Conservation (phyloP, 257 asterid genomes). For the Jacaranda mimosifolia region DNA sequence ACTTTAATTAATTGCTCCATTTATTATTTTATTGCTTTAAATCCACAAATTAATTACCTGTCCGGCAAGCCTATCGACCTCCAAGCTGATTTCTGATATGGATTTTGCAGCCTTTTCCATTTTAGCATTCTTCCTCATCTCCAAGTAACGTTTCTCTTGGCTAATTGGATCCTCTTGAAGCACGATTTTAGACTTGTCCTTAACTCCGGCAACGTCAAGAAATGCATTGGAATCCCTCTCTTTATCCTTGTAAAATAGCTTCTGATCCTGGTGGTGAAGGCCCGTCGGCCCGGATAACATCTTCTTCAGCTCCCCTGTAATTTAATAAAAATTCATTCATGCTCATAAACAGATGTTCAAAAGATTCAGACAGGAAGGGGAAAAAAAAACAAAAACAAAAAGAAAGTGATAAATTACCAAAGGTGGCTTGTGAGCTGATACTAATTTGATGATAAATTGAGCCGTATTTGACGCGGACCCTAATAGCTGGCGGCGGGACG, state of each 20-base stretch:
- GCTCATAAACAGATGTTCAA: background rate
- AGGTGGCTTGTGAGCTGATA: constrained; percentile 79
- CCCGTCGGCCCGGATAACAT: constrained; percentile 89
- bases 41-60: constrained; percentile 55
- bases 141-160: constrained; percentile 75
- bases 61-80: constrained; percentile 72
- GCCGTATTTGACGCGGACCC: constrained; percentile 88
- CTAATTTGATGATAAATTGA: constrained; percentile 73
- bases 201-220: constrained; percentile 76
- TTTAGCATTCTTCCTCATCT: constrained; percentile 73
- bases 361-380: background rate
- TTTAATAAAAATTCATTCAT: background rate
- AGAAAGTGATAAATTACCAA: constrained; percentile 54
- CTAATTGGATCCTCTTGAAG: constrained; percentile 79
- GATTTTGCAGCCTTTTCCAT: constrained; percentile 73
- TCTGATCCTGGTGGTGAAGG: constrained; percentile 89
- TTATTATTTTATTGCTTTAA: too few species aligned
- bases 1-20: background rate
- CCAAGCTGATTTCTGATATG: constrained; percentile 77
- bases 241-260: constrained; percentile 76
- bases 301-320: constrained; percentile 84
- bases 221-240: constrained; percentile 82
- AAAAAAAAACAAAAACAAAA: background rate
- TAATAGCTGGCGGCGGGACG: constrained; percentile 76
- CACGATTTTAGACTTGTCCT: constrained; percentile 85